Evolutionary conservation across 352 stramenopile genomes (phyloP), one percentile per base, ranked within the genome.

Genomic region (Poterioochromonas sp.): DNA sequence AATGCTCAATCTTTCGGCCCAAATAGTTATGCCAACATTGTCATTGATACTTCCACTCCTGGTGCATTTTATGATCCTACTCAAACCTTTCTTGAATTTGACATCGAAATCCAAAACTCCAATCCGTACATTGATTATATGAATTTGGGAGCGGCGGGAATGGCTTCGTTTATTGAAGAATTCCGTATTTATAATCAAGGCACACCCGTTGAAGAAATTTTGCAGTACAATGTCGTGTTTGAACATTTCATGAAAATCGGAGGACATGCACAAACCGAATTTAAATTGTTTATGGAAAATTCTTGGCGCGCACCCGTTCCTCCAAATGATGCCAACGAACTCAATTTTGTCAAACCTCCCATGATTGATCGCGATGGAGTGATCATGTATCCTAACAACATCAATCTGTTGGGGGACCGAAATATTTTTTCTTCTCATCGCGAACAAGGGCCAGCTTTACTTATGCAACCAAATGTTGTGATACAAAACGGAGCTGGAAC

Each of bases 221-320:
- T 68, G 58, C 58, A 68, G 58, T 68, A 68, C 58, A 68, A 68
- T 68, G 58, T 68, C 58, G 58, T 68, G 58, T 68, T 68, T 68
- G 58, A 68, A 68, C 58, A 68, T 68, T 68, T 68, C 58, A 68
- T 68, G 58, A 68, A 68, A 68, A 68, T 68, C 58, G 58, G 58
- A 68, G 58, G 58, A 68, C 58, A 68, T 68, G 58, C 58, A 68
- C 58, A 68, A 68, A 68, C 58, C 58, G 58, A 68, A 68, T 68
- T 68, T 68, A 68, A 68, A 68, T 68, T 68, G 58, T 68, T 68
- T 68, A 68, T 68, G 58, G 58, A 68, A 68, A 68, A 68, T 68
- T 68, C 58, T 68, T 68, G 58, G 58, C 58, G 58, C 58, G 58
- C 58, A 68, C 58, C 58, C 58, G 58, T 68, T 68, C 58, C 58